Conservation (phyloP, 208 protist species). For the Borovskyia barvae region DNA sequence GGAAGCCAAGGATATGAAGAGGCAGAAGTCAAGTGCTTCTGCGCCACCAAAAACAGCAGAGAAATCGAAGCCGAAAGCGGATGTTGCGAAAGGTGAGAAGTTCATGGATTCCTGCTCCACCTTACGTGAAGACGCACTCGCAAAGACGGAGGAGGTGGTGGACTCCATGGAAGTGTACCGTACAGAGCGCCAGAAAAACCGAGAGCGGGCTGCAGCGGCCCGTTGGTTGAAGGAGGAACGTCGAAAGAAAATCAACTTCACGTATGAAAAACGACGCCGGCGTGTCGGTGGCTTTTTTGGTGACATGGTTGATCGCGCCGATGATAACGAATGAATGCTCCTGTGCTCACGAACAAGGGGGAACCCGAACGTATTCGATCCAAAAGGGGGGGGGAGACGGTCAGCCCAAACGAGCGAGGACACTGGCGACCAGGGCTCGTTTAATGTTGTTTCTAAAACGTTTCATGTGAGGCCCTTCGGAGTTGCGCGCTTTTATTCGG, state of each 20-base stretch:
- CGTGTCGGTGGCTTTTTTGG: constrained; percentile 87
- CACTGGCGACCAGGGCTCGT: no score
- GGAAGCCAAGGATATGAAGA: no score
- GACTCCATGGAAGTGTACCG: constrained; percentile 49
- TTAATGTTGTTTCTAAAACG: no score
- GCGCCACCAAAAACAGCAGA: background rate
- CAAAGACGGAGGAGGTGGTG: background rate
- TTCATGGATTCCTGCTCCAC: no score
- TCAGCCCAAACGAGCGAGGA: no score
- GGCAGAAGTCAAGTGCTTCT: no score
- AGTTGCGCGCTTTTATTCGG: no score
- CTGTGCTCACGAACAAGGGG: constrained; percentile 1
- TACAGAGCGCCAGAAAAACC: constrained; percentile 56
- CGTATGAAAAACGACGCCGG: constrained; percentile 79
- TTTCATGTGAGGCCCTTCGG: background rate
- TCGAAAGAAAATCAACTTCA: constrained; percentile 85
- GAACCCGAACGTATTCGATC: background rate
- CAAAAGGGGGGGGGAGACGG: no score
- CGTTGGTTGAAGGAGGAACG: constrained; percentile 88
- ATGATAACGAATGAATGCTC: constrained; percentile 8
- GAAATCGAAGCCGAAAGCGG: background rate
- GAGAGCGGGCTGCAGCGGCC: constrained; percentile 71
- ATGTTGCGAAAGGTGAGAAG: no score
- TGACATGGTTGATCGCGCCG: constrained; percentile 41
- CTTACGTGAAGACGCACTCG: no score